phyloP scores from a whole-genome alignment of 345 rosid genomes.

The Salix arbutifolia region DNA sequence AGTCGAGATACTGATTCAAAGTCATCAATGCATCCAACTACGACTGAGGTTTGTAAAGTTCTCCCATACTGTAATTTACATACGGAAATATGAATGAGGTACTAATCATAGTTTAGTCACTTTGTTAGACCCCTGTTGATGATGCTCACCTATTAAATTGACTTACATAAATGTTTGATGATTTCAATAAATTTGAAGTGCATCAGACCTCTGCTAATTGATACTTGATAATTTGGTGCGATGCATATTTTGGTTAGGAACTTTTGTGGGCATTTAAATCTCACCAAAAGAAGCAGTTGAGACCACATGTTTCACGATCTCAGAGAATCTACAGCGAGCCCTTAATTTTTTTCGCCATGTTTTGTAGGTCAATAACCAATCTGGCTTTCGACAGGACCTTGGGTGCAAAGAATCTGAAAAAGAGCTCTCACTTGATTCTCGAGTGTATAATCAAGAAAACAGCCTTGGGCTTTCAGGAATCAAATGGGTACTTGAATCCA shows the following conservation, averaged over 20 bases:
- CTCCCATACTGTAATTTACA: background rate
- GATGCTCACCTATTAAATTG: background rate
- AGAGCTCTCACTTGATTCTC: conserved; percentile 38
- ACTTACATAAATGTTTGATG: background rate
- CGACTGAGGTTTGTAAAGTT: conserved; percentile 34
- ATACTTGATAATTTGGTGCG: background rate
- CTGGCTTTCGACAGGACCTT: conserved; percentile 28
- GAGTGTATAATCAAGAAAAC: conserved; percentile 52
- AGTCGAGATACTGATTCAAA: conserved; percentile 26
- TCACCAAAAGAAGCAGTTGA: background rate
- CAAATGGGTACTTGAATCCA: conserved; percentile 62
- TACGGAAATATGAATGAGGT: background rate
- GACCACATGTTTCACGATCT: background rate
- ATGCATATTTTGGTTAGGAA: background rate
- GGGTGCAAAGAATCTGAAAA: conserved; percentile 39
- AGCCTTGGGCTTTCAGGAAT: conserved; percentile 88
- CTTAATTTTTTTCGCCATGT: background rate
- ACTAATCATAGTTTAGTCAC: background rate
- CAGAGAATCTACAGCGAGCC: background rate
- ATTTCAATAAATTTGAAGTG: background rate
- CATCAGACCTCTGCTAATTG: background rate
- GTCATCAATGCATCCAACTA: conserved; percentile 25
- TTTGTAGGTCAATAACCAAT: conserved; percentile 41
- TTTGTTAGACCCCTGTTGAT: background rate
- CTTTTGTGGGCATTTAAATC: too few relatives aligned